phyloP scores from a whole-genome alignment of 2,329 filamentous ascomycete species.

The Sporothrix humicola region DNA sequence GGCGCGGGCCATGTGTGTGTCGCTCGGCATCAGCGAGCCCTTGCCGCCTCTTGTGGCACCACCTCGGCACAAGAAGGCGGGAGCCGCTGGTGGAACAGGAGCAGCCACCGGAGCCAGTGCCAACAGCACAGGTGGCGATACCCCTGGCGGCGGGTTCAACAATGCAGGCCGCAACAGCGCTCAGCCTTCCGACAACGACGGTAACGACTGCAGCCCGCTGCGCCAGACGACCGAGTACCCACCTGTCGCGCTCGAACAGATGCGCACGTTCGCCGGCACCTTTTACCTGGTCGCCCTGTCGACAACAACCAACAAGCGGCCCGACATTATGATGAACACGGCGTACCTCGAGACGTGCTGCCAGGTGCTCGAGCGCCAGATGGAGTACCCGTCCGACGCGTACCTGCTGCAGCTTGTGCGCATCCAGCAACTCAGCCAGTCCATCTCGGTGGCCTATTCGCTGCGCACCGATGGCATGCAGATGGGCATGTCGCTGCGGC shows the following conservation, averaged over 20 bases:
- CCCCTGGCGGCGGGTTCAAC: neutral
- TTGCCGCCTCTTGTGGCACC: constrained; percentile 33
- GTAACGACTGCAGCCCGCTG: neutral
- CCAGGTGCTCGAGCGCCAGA: constrained; percentile 49
- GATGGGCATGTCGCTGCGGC: constrained; percentile 46
- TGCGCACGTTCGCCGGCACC: constrained; percentile 56
- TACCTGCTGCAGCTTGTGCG: constrained; percentile 54
- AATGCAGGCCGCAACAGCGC: neutral
- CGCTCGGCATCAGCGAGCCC: constrained; percentile 48
- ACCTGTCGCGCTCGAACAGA: constrained; percentile 44
- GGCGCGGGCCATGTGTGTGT: constrained; percentile 53
- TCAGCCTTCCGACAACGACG: neutral
- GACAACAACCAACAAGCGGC: constrained; percentile 50
- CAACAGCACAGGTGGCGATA: neutral
- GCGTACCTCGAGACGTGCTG: constrained; percentile 53
- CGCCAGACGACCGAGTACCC: constrained; percentile 17
- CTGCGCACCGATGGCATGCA: constrained; percentile 44
- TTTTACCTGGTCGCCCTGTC: constrained; percentile 58
- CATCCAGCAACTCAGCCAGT: constrained; percentile 56
- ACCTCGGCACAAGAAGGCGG: neutral
- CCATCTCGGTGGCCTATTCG: constrained; percentile 51
- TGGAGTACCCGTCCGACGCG: constrained; percentile 52
- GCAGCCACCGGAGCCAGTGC: too few species aligned
- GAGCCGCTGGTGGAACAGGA: neutral
- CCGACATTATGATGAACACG: constrained; percentile 56